Percentiles rank a stretch among this genome's conserved stretches.
Conservation (phyloP, 768 basidiomycete genomes). For the Rossbeevera mucosa region DNA sequence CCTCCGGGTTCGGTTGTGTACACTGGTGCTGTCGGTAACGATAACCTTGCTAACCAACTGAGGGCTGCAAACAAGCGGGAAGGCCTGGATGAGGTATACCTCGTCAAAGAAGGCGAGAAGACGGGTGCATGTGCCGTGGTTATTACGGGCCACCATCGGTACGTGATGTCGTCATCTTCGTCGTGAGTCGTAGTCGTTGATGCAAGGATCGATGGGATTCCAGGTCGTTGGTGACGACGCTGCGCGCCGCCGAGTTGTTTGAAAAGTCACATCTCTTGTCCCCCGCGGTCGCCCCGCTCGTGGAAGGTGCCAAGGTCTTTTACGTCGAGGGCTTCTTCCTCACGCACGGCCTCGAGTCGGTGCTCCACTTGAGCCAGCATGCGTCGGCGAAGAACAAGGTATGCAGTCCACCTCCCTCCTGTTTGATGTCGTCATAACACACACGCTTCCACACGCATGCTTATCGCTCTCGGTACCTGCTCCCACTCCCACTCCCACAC, state of each 20-base stretch:
- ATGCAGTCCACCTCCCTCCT: background rate
- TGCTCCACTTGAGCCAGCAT: conserved; percentile 70
- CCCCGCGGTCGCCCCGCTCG: conserved; percentile 65
- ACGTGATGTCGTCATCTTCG: conserved; percentile 10
- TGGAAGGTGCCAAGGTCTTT: conserved; percentile 78
- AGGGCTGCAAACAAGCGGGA: conserved; percentile 88
- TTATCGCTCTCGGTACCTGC: background rate
- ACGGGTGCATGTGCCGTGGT: conserved; percentile 97
- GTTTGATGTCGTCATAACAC: background rate
- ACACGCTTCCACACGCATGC: background rate
- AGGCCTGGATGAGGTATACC: conserved; percentile 84
- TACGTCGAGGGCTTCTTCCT: conserved; percentile 98
- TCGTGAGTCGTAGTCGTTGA: background rate
- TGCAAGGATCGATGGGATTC: background rate
- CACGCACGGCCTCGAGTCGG: conserved; percentile 79
- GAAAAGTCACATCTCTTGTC: conserved; percentile 74
- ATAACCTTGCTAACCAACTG: conserved; percentile 86
- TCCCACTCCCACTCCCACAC: background rate
- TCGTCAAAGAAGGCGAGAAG: conserved; percentile 78
- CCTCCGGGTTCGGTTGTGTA: conserved; percentile 87
- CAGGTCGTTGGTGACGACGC: conserved; percentile 89
- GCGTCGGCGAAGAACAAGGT: conserved; percentile 77
- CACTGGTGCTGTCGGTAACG: conserved; percentile 91
- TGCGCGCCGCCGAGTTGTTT: conserved; percentile 89
- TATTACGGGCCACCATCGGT: conserved; percentile 92